Evolutionary conservation across 2,329 filamentous ascomycete species (phyloP).

Genomic region (Didymella pinodella): DNA sequence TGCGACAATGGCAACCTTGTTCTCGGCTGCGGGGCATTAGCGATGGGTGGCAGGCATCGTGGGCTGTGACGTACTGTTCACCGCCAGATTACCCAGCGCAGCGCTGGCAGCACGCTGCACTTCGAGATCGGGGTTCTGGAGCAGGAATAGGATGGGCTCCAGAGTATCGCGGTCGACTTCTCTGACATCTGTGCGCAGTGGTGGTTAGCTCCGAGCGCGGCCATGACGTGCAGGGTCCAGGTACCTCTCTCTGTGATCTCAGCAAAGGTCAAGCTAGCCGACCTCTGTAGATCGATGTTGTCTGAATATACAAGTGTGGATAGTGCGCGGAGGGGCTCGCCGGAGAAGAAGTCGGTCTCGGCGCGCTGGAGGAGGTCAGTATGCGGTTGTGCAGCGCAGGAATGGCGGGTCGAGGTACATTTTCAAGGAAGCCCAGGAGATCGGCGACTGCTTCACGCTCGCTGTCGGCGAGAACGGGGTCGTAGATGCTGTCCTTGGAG

Average conservation of each 20-base stretch:
- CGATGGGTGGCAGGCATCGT: conserved; percentile 19
- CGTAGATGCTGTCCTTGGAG: conserved; percentile 58
- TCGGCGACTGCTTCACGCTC: conserved; percentile 97
- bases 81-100: conserved; percentile 92
- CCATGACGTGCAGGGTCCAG: conserved; percentile 15
- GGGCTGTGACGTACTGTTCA: conserved; percentile 75
- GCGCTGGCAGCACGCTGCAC: conserved; percentile 96
- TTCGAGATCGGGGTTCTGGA: conserved; percentile 95
- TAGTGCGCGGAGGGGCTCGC: conserved; percentile 89
- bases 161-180: conserved; percentile 95
- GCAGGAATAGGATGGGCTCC: conserved; percentile 91
- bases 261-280: conserved; percentile 96
- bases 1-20: conserved; percentile 95
- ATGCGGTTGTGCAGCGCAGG: conserved; percentile 9
- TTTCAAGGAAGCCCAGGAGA: conserved; percentile 93
- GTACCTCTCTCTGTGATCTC: conserved; percentile 98
- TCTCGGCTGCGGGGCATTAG: conserved; percentile 77
- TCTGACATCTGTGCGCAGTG: conserved; percentile 79
- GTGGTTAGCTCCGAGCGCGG: conserved; percentile 27
- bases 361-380: conserved; percentile 70
- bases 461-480: conserved; percentile 83
- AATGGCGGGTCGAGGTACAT: conserved; percentile 64
- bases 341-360: conserved; percentile 98
- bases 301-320: conserved; percentile 98
- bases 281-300: conserved; percentile 96